Evolutionary conservation across 331 rosid genomes (phyloP).

Genomic region (Spiraea crenata): DNA sequence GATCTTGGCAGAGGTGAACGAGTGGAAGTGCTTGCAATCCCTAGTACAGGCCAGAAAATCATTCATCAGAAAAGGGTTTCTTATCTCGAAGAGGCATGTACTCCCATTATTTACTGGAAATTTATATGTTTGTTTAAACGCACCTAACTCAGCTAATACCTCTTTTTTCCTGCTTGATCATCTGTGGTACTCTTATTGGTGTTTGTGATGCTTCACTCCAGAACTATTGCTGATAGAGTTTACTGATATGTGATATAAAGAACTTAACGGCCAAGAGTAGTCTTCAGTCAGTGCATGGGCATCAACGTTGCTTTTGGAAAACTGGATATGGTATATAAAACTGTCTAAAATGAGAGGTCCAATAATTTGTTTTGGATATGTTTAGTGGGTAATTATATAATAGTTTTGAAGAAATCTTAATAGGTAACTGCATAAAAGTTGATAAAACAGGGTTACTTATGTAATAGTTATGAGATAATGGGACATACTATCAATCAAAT

Average conservation of each 20-base stretch:
- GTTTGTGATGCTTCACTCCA: not conserved
- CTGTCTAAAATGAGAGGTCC: not conserved
- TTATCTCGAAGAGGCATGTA: constrained; percentile 71
- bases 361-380: not conserved
- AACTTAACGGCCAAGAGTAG: not conserved
- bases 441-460: not conserved
- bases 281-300: not conserved
- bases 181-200: not conserved
- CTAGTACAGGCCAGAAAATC: constrained; percentile 48
- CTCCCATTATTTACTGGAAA: not conserved
- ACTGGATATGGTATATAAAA: not conserved
- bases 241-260: not conserved
- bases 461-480: not conserved
- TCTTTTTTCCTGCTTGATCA: constrained; percentile 10
- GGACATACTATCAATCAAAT: not conserved
- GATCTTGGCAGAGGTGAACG: constrained; percentile 88
- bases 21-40: constrained; percentile 87
- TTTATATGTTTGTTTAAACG: constrained; percentile 13
- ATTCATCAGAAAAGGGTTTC: constrained; percentile 57
- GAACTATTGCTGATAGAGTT: not conserved
- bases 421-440: not conserved
- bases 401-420: not conserved
- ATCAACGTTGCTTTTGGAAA: not conserved
- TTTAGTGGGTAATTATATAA: not conserved
- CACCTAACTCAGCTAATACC: constrained; percentile 5